phyloP scores from a whole-genome alignment of 2,329 filamentous ascomycete species.

The Metarhizium anisopliae region DNA sequence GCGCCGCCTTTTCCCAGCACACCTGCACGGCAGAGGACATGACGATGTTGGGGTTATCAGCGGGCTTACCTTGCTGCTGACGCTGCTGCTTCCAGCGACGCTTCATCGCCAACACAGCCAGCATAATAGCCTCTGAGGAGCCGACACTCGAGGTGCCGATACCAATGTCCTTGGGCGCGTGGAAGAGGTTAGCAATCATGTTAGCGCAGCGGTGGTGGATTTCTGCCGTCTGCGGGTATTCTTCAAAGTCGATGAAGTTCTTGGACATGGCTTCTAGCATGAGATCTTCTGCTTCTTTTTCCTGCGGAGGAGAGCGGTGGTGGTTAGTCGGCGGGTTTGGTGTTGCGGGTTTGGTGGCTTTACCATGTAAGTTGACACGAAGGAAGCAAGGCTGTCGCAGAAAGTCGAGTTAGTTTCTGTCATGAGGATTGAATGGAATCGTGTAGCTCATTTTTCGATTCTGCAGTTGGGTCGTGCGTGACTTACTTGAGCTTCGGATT shows the following conservation, averaged over 20 bases:
- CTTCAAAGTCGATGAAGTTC: slow-evolving; percentile 90
- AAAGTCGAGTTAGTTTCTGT: too few species aligned
- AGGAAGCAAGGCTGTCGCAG: slow-evolving; percentile 64
- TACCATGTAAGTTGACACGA: slow-evolving; percentile 95
- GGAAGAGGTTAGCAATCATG: slow-evolving; percentile 85
- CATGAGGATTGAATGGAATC: too few species aligned
- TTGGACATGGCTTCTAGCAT: slow-evolving; percentile 89
- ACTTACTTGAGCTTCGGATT: slow-evolving; percentile 73
- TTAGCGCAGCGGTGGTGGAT: slow-evolving; percentile 88
- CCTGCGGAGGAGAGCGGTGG: slow-evolving; percentile 35
- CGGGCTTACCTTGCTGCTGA: slow-evolving; percentile 72
- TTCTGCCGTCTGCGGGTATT: slow-evolving; percentile 72
- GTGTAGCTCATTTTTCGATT: too few species aligned
- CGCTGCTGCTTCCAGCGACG: slow-evolving; percentile 81
- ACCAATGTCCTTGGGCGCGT: slow-evolving; percentile 62
- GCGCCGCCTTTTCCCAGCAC: slow-evolving; percentile 88
- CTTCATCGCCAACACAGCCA: slow-evolving; percentile 9
- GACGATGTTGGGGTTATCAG: slow-evolving; percentile 77
- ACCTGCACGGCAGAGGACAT: slow-evolving; percentile 97
- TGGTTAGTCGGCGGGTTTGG: not conserved
- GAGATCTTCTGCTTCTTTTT: slow-evolving; percentile 85
- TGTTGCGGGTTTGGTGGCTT: not conserved
- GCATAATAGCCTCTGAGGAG: slow-evolving; percentile 80
- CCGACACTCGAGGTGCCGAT: slow-evolving; percentile 86
- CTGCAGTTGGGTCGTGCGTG: too few species aligned